Conservation (phyloP, 768 basidiomycete genomes). For the Termitomyces sp. region DNA sequence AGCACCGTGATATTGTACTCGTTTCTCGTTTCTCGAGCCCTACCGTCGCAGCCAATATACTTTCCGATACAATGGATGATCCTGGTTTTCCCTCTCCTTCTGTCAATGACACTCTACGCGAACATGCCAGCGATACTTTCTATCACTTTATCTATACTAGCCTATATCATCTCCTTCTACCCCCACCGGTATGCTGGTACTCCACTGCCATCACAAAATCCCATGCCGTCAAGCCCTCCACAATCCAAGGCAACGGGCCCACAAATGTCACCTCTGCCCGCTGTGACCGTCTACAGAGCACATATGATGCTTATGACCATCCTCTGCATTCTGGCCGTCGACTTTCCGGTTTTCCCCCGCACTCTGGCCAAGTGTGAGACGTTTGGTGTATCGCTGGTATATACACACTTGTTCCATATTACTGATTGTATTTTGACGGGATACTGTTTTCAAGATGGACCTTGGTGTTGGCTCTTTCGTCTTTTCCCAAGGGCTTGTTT, state of each 20-base stretch:
- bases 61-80: slow-evolving; percentile 54
- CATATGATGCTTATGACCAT: slow-evolving; percentile 95
- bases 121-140: slow-evolving; percentile 48
- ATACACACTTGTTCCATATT: slow-evolving; percentile 4
- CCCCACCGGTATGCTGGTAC: slow-evolving; percentile 36
- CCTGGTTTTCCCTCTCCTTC: slow-evolving; percentile 71
- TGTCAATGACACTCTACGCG: slow-evolving; percentile 78
- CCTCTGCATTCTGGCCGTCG: slow-evolving; percentile 90
- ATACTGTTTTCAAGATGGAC: slow-evolving; percentile 71
- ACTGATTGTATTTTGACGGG: slow-evolving; percentile 4
- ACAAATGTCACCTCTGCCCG: slow-evolving; percentile 51
- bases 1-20: slow-evolving; percentile 70
- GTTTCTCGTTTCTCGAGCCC: slow-evolving; percentile 44
- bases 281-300: slow-evolving; percentile 82
- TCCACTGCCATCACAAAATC: slow-evolving; percentile 42
- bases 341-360: slow-evolving; percentile 91
- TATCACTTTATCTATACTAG: slow-evolving; percentile 39
- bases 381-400: slow-evolving; percentile 91
- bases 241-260: slow-evolving; percentile 4
- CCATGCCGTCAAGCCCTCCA: slow-evolving; percentile 5
- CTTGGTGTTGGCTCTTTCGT: slow-evolving; percentile 96
- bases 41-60: slow-evolving; percentile 27
- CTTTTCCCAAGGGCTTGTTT: slow-evolving; percentile 91
- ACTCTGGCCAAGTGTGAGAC: slow-evolving; percentile 88
- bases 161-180: slow-evolving; percentile 37